Evolutionary conservation across 768 basidiomycete species (phyloP).

Genomic region (Terana coerulea): DNA sequence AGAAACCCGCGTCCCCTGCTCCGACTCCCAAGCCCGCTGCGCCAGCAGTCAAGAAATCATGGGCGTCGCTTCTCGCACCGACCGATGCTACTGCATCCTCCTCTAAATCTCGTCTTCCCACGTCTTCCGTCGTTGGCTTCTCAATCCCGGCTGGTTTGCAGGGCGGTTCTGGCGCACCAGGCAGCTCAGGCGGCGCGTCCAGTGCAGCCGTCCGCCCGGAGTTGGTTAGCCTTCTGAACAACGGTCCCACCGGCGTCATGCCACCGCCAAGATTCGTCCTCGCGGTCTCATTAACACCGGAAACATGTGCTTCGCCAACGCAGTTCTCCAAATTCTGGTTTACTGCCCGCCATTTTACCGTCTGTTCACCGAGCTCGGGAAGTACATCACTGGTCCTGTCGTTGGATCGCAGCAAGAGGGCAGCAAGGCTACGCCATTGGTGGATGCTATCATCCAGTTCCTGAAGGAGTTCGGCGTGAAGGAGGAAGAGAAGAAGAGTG

Average conservation of each 20-base stretch:
- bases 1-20: conserved; percentile 14
- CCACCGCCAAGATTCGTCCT: conserved; percentile 42
- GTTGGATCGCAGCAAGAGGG: conserved; percentile 28
- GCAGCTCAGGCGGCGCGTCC: conserved; percentile 26
- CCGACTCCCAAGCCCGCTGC: conserved; percentile 11
- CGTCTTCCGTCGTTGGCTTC: conserved; percentile 68
- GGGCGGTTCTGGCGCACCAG: conserved; percentile 19
- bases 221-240: conserved; percentile 51
- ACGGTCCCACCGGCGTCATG: conserved; percentile 26
- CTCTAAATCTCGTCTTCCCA: conserved; percentile 50
- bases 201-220: conserved; percentile 37
- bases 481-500: conserved; percentile 20
- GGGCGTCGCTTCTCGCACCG: conserved; percentile 67
- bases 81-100: conserved; percentile 35
- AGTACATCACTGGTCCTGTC: conserved; percentile 37
- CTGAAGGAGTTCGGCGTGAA: conserved; percentile 63
- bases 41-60: conserved; percentile 57
- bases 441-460: conserved; percentile 69
- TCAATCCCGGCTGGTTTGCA: conserved; percentile 54
- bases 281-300: conserved; percentile 91
- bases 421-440: conserved; percentile 46
- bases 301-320: conserved; percentile 98
- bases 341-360: conserved; percentile 86
- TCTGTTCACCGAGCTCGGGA: conserved; percentile 70
- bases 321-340: conserved; percentile 85